Conservation (phyloP, 768 basidiomycete species). For the Cubamyces lactineus region DNA sequence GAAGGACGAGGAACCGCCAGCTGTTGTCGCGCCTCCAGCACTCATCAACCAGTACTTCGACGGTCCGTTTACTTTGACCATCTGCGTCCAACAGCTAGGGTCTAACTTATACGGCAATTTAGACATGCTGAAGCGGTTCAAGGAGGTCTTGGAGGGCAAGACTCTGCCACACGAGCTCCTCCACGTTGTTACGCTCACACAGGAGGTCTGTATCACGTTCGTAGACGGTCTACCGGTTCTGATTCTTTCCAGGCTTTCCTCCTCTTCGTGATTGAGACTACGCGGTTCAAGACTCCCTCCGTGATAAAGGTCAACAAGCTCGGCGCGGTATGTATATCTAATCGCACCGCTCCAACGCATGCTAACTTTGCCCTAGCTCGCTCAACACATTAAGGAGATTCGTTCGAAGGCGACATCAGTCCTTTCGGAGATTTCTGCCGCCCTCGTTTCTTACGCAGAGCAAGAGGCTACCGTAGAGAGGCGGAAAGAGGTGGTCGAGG, state of each 20-base stretch:
- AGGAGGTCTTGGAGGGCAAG: slow-evolving; percentile 42
- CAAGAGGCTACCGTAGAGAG: slow-evolving; percentile 53
- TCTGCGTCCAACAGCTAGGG: not conserved
- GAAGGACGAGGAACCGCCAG: slow-evolving; percentile 74
- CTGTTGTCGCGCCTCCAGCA: slow-evolving; percentile 63
- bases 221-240: not conserved
- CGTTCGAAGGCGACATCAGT: slow-evolving; percentile 53
- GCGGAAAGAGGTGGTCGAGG: slow-evolving; percentile 55
- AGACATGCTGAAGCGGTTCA: slow-evolving; percentile 64
- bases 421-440: slow-evolving; percentile 60
- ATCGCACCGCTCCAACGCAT: not conserved
- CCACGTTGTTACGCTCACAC: slow-evolving; percentile 71
- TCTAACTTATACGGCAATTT: not conserved
- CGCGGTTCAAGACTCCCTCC: slow-evolving; percentile 72
- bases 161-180: slow-evolving; percentile 58
- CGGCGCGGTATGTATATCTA: slow-evolving; percentile 50
- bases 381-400: slow-evolving; percentile 65
- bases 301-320: slow-evolving; percentile 76
- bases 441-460: slow-evolving; percentile 55
- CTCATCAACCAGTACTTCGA: slow-evolving; percentile 63
- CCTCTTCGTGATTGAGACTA: slow-evolving; percentile 66
- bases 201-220: slow-evolving; percentile 56
- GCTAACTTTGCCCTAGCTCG: slow-evolving; percentile 50
- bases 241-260: slow-evolving; percentile 60
- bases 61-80: slow-evolving; percentile 40